A percentile compares a stretch with the other conserved stretches of the same genome.
phyloP scores from a whole-genome alignment of 495 filamentous ascomycete genomes.

The Aspergillus bridgeri region DNA sequence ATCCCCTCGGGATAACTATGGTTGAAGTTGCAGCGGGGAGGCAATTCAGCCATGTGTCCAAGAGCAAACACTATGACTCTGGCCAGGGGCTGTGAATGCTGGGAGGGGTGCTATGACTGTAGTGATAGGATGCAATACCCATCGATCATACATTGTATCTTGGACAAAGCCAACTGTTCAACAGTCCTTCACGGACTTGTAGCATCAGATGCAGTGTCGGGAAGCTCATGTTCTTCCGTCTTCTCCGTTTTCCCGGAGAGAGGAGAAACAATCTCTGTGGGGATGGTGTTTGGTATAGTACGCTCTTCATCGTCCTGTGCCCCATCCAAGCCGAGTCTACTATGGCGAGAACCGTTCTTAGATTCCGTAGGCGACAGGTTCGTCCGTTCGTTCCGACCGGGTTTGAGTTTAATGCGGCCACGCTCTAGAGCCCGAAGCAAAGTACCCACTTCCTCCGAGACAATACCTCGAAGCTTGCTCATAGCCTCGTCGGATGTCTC shows the following conservation, averaged over 20 bases:
- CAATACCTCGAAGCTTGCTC: constrained; percentile 38
- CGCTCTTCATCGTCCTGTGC: constrained; percentile 24
- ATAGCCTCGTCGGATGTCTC: constrained; percentile 39
- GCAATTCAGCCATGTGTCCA: background rate
- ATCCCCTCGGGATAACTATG: background rate
- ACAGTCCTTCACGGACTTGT: constrained; percentile 17
- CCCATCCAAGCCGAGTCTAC: constrained; percentile 16
- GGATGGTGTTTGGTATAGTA: constrained; percentile 26
- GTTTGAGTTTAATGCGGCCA: constrained; percentile 33
- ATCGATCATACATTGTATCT: too few relatives aligned
- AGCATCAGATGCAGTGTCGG: constrained; percentile 28
- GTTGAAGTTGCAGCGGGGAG: background rate
- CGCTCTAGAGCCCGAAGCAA: constrained; percentile 38
- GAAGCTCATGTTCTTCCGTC: constrained; percentile 20
- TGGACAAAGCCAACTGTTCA: background rate
- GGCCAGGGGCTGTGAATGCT: too few relatives aligned
- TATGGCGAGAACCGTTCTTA: constrained; percentile 19
- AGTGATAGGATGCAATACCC: background rate
- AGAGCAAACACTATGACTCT: background rate
- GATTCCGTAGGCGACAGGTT: constrained; percentile 34
- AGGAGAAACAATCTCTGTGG: constrained; percentile 33
- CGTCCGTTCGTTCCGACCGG: constrained; percentile 31
- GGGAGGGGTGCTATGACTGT: background rate
- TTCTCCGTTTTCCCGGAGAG: constrained; percentile 12
- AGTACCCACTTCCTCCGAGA: constrained; percentile 35